phyloP scores from a whole-genome alignment of 352 stramenopile genomes.

The Paralagenidium karlingii region DNA sequence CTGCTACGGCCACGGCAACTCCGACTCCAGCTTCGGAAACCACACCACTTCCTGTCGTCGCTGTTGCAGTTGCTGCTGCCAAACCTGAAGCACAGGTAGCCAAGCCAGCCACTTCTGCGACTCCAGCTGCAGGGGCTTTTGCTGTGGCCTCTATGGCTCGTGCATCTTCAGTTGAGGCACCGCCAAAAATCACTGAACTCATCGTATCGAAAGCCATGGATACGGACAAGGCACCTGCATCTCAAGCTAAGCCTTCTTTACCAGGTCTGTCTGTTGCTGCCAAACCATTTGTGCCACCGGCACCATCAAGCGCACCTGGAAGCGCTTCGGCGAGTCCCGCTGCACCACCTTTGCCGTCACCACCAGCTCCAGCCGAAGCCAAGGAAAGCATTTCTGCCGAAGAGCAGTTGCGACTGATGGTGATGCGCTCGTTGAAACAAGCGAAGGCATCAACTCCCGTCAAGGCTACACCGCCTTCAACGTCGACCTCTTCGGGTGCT shows the following conservation, averaged over 20 bases:
- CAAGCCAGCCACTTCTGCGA: background rate
- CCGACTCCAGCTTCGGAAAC: background rate
- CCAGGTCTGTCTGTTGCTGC: too few species aligned
- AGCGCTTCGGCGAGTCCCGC: too few species aligned
- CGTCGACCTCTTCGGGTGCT: background rate
- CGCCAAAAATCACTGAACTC: conserved; percentile 1
- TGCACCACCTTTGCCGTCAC: conserved; percentile 6
- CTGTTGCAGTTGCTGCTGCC: too few species aligned
- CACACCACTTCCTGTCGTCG: too few species aligned
- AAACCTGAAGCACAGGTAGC: background rate
- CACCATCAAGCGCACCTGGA: too few species aligned
- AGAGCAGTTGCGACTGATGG: conserved; percentile 49
- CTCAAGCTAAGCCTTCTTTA: too few species aligned
- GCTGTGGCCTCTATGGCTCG: conserved; percentile 1
- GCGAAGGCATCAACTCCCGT: conserved; percentile 13
- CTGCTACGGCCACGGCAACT: background rate
- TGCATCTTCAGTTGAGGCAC: conserved; percentile 4
- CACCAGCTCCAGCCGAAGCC: conserved; percentile 6
- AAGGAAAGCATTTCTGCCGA: conserved; percentile 20
- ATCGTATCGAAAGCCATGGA: too few species aligned
- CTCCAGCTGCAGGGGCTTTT: background rate
- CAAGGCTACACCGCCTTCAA: background rate
- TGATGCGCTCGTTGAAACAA: conserved; percentile 59
- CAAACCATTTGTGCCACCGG: too few species aligned
- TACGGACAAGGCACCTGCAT: too few species aligned